Conservation (phyloP, 2,329 filamentous ascomycete species). For the Diplodia intermedia region DNA sequence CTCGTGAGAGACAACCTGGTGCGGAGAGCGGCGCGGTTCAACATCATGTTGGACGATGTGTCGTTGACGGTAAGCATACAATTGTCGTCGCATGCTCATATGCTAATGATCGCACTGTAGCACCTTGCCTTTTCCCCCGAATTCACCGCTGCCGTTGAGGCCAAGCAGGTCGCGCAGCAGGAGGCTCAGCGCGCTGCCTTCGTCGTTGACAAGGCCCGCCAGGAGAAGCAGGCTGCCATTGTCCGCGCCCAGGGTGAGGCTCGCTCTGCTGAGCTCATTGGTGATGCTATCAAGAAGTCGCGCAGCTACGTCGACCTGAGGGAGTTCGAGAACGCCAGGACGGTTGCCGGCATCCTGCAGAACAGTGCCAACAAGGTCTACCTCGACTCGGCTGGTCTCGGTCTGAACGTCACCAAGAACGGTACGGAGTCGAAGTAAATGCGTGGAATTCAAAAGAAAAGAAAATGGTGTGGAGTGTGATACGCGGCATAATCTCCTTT, state of each 20-base stretch:
- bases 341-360: constrained; percentile 87
- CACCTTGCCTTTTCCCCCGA: constrained; percentile 73
- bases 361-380: constrained; percentile 93
- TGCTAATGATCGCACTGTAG: constrained; percentile 46
- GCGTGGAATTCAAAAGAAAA: background rate
- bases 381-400: constrained; percentile 87
- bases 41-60: constrained; percentile 96
- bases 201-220: constrained; percentile 96
- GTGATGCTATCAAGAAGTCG: constrained; percentile 99
- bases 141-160: constrained; percentile 72
- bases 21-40: constrained; percentile 90
- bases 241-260: constrained; percentile 99
- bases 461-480: background rate
- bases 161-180: constrained; percentile 77
- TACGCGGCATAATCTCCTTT: constrained; percentile 25
- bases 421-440: constrained; percentile 41
- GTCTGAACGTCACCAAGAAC: constrained; percentile 76
- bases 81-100: constrained; percentile 32
- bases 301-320: constrained; percentile 95
- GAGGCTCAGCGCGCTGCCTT: constrained; percentile 97
- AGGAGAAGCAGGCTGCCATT: constrained; percentile 99
- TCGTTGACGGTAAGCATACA: constrained; percentile 78
- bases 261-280: constrained; percentile 94
- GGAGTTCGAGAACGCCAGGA: constrained; percentile 95
- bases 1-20: constrained; percentile 93